phyloP scores from a whole-genome alignment of 2,329 filamentous ascomycete species.

The Zopfia rhizophila region DNA sequence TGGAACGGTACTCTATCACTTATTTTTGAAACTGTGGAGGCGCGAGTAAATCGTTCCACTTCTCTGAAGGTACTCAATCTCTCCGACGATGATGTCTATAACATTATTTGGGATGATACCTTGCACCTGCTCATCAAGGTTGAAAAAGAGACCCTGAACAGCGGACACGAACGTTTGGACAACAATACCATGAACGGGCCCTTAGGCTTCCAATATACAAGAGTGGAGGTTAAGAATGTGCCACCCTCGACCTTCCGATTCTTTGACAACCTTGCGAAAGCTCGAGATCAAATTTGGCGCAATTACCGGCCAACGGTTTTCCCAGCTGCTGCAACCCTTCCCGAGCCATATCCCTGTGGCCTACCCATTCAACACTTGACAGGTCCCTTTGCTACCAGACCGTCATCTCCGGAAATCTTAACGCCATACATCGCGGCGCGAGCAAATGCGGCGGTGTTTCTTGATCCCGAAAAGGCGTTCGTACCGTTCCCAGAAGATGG shows the following conservation, averaged over 20 bases:
- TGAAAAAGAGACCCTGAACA: slow-evolving; percentile 31
- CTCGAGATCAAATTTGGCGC: slow-evolving; percentile 45
- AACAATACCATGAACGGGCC: slow-evolving; percentile 23
- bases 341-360: slow-evolving; percentile 43
- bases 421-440: slow-evolving; percentile 42
- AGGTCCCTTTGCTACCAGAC: slow-evolving; percentile 21
- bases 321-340: slow-evolving; percentile 37
- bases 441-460: slow-evolving; percentile 31
- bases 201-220: slow-evolving; percentile 1
- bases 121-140: slow-evolving; percentile 29
- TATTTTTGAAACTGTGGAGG: slow-evolving; percentile 22
- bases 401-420: slow-evolving; percentile 14
- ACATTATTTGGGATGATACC: slow-evolving; percentile 34
- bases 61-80: slow-evolving; percentile 18
- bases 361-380: slow-evolving; percentile 47
- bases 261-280: slow-evolving; percentile 47
- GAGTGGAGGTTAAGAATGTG: slow-evolving; percentile 11
- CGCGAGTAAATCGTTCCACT: slow-evolving; percentile 23
- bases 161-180: slow-evolving; percentile 25
- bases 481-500: slow-evolving; percentile 30
- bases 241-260: slow-evolving; percentile 41
- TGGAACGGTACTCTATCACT: slow-evolving; percentile 41
- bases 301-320: slow-evolving; percentile 31
- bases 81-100: slow-evolving; percentile 28
- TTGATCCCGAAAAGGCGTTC: slow-evolving; percentile 27